Base-by-base conservation (phyloP, 2,329 filamentous ascomycete species). In the Alternaria ethzedia region DNA sequence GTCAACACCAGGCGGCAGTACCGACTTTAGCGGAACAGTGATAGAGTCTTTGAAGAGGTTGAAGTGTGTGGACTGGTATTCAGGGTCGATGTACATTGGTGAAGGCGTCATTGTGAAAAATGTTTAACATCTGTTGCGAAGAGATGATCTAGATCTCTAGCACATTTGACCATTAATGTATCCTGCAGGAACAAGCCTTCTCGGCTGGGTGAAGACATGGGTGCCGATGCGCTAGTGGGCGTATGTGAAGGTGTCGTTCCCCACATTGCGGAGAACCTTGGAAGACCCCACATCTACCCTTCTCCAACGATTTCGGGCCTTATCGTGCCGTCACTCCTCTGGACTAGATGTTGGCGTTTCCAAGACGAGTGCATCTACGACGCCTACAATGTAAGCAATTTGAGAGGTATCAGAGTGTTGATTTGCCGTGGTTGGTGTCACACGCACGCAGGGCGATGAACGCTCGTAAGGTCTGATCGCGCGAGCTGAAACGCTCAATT, bases 51-150 rank as follows among this genome's bases (percentile, higher is more conserved):
- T 78, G 70, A 83, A 84, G 13, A 82, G 79, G 6, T 73, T 76
- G 49, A 77, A 75, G 65, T 84, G 82, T 2, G 80, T 82, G 3
- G 71, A 70, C 67, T 84, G 81, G 63, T 83, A 84, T 47, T 81
- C 72, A 8, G 77, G 68, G 58, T 84, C 77, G 23, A 71, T 67
- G 63, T 84, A 84, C 5, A 69, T 62, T 17, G 55, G 21, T 20
- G 62, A 54, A 1, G 67, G 65, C 4, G 67, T 65, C 66, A 71
- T 70, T 21, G 43, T 61, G 60, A 23, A n/a, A n/a, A n/a, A n/a
- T n/a, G n/a, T n/a, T n/a, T n/a, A n/a, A n/a, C n/a, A n/a, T n/a
- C n/a, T n/a, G n/a, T n/a, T 21, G 21, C 21, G 21, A 21, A 4
- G 21, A 21, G 21, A 4, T 21, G 21, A 21, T 21, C 21, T 21